phyloP scores from a whole-genome alignment of 257 asterid genomes.

The Cynanchum wilfordii region DNA sequence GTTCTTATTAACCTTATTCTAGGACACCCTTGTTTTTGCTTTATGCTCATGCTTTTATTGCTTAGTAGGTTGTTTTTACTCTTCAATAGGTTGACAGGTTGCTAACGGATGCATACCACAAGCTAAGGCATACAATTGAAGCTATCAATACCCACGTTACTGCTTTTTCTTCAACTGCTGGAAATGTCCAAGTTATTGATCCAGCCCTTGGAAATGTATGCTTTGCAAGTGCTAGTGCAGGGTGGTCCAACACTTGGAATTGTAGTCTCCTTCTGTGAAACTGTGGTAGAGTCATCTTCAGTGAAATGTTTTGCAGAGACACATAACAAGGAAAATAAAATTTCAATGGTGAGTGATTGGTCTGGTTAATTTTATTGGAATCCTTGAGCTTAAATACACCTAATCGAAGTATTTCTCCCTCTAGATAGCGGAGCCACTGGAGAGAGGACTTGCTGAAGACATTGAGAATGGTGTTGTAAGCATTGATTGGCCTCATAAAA shows the following conservation, averaged over 20 bases:
- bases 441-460: slow-evolving; percentile 96
- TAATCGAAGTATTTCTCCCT: slow-evolving; percentile 16
- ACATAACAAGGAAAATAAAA: slow-evolving; percentile 91
- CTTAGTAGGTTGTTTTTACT: slow-evolving; percentile 45
- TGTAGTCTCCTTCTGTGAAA: slow-evolving; percentile 98
- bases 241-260: too few species aligned
- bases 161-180: slow-evolving; percentile 73
- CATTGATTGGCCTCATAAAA: slow-evolving; percentile 88
- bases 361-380: background rate
- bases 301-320: slow-evolving; percentile 99
- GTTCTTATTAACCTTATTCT: slow-evolving; percentile 1
- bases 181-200: slow-evolving; percentile 75
- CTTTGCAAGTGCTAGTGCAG: slow-evolving; percentile 98
- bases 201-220: slow-evolving; percentile 87
- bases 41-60: slow-evolving; percentile 16
- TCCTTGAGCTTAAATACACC: background rate
- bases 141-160: slow-evolving; percentile 73
- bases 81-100: slow-evolving; percentile 66
- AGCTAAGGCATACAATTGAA: slow-evolving; percentile 83
- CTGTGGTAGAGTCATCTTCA: slow-evolving; percentile 95
- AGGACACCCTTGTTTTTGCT: background rate
- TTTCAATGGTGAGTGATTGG: slow-evolving; percentile 71
- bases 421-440: slow-evolving; percentile 97
- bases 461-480: slow-evolving; percentile 86
- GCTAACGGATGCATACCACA: slow-evolving; percentile 94